Percentiles rank a stretch among this genome's conserved stretches.
phyloP scores from a whole-genome alignment of 768 basidiomycete genomes.

The Tulasnella sp. region DNA sequence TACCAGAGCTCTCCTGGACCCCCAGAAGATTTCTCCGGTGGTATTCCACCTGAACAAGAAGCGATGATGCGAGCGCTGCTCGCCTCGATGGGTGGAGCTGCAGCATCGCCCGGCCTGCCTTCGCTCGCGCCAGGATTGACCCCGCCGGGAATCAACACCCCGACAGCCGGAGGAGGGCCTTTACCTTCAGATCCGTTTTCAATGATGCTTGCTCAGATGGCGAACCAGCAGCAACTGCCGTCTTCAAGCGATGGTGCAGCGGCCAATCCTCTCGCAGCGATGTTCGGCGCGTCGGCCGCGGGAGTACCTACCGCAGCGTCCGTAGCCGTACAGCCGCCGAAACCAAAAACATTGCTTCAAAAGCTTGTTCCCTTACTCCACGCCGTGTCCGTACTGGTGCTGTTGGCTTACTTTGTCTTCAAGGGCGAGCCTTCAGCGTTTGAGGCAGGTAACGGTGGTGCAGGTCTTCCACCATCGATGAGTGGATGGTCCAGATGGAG shows the following conservation, averaged over 20 bases:
- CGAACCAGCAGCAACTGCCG: background rate
- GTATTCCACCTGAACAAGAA: constrained; percentile 63
- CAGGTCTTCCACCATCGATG: background rate
- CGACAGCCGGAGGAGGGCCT: constrained; percentile 33
- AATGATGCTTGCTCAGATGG: constrained; percentile 44
- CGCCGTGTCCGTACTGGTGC: constrained; percentile 61
- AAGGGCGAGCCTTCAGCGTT: constrained; percentile 60
- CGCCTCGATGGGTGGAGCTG: constrained; percentile 38
- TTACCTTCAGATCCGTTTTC: constrained; percentile 42
- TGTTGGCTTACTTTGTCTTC: constrained; percentile 70
- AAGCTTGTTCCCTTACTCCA: constrained; percentile 70
- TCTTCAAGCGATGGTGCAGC: constrained; percentile 31
- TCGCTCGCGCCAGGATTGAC: constrained; percentile 24
- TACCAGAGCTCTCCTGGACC: constrained; percentile 30
- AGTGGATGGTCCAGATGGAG: constrained; percentile 65
- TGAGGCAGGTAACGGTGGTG: constrained; percentile 39
- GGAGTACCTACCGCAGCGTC: constrained; percentile 28
- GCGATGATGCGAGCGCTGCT: constrained; percentile 71
- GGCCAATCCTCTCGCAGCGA: constrained; percentile 18
- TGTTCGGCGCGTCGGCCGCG: constrained; percentile 22
- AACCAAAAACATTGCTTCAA: constrained; percentile 51
- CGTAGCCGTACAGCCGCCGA: constrained; percentile 37
- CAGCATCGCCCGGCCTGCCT: constrained; percentile 10
- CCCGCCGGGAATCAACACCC: constrained; percentile 16
- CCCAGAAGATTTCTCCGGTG: constrained; percentile 39